Percentiles rank a stretch among this genome's conserved stretches.
These are phyloP conservation scores for Blastocystis sp. DNA, from an alignment of 352 stramenopile species.

Conservation along the genomic window DNA sequence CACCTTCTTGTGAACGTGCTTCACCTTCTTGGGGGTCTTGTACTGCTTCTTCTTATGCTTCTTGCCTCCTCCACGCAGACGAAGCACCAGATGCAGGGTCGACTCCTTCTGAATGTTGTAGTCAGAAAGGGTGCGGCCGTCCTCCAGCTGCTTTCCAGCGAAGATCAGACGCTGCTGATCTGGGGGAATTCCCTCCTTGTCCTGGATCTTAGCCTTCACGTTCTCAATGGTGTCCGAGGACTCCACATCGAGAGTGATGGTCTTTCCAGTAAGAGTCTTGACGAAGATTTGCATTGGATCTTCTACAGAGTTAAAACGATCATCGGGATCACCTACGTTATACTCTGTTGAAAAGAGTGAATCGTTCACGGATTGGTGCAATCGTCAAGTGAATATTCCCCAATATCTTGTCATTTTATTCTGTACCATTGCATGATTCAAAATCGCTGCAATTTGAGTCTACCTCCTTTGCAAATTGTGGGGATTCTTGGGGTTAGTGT, in stretches of 20 bases:
- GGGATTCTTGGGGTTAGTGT: not conserved
- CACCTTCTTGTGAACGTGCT: slow-evolving; percentile 85
- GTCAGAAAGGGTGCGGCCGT: slow-evolving; percentile 79
- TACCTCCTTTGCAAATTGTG: not conserved
- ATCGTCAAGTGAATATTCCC: not conserved
- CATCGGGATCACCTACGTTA: not conserved
- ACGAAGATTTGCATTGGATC: slow-evolving; percentile 18
- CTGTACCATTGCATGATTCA: not conserved
- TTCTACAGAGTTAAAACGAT: not conserved
- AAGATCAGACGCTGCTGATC: slow-evolving; percentile 99
- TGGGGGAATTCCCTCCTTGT: slow-evolving; percentile 99
- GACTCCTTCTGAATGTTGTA: slow-evolving; percentile 88
- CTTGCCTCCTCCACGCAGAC: slow-evolving; percentile 85
- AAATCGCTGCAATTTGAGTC: not conserved
- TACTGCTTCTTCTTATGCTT: slow-evolving; percentile 99
- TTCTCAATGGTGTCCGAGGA: slow-evolving; percentile 92
- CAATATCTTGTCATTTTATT: not conserved
- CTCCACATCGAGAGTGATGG: slow-evolving; percentile 98
- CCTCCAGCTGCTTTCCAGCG: slow-evolving; percentile 96
- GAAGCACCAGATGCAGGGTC: slow-evolving; percentile 90
- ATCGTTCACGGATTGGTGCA: not conserved
- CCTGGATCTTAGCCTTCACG: slow-evolving; percentile 99
- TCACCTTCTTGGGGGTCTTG: slow-evolving; percentile 99
- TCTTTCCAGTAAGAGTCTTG: slow-evolving; percentile 82
- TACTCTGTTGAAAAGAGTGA: not conserved